Evolutionary conservation across 1,284 basidiomycete genomes (phyloP), one percentile per base, ranked within the genome.

Genomic region (Rhodotorula glutinis): DNA sequence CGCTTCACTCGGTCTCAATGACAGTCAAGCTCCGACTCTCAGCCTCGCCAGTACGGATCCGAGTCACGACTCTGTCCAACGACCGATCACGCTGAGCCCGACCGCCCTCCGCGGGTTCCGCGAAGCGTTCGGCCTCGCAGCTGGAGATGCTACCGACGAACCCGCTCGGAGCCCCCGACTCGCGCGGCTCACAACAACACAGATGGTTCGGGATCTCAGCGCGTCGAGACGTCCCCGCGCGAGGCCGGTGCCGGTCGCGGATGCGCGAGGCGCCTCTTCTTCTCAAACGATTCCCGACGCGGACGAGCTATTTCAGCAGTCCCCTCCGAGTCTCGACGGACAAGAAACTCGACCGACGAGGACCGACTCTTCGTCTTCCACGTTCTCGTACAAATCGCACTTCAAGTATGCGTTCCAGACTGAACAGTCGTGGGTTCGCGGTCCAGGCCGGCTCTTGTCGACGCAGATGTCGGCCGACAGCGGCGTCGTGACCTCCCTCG

Each of bases 401-500:
- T 96, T 93, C 81, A 88, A 88, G 76, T 80, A 84, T 53, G 87
- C 88, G 8, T 91, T 89, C 77, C 82, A 86, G 23, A 90, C 89
- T 52, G 90, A 90, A 77, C 85, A 85, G 46, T 92, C 93, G 77
- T 97, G 94, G 92, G 84, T 88, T 16, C 83, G 83, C 53, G 90
- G 90, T 3, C 76, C 76, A 9, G 93, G 93, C 4, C 83, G 84
- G 10, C 80, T 95, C 7, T 82, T 96, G 13, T 86, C 86, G 17
- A 82, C 86, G 13, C 89, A 92, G 76, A 85, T 87, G 57, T 84
- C 87, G 56, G 49, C 86, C 47, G 85, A 91, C 73, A 84, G 83
- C 54, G 87, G 87, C 14, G 88, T 92, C 16, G 88, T 95, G 47
- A 95, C 95, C 0, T 91, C 89, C 4, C 82, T 96, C 29, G 90